These are phyloP conservation scores for Bruguiera hainesii DNA, from an alignment of 441 rosid species.

Conservation along the genomic window DNA sequence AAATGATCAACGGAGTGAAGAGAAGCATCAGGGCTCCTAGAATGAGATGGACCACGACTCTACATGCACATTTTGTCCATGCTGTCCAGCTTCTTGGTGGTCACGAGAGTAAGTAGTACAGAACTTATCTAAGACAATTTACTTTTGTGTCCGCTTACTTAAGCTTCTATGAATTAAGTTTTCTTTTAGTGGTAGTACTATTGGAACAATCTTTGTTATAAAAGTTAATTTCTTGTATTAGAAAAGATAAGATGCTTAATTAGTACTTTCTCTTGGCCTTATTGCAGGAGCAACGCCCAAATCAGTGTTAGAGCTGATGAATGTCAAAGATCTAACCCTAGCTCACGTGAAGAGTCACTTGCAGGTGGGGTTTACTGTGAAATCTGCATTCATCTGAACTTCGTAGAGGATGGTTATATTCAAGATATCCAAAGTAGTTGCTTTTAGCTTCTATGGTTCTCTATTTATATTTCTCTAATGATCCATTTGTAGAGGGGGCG, in stretches of 20 bases:
- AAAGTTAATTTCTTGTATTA: neutral
- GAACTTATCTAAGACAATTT: too few relatives aligned
- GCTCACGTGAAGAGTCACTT: constrained; percentile 99
- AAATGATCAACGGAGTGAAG: constrained; percentile 41
- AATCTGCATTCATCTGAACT: constrained; percentile 27
- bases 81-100: constrained; percentile 99
- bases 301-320: constrained; percentile 96
- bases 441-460: constrained; percentile 26
- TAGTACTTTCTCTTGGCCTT: neutral
- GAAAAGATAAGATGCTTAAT: neutral
- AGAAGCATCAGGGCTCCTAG: constrained; percentile 88
- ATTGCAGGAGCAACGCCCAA: constrained; percentile 95
- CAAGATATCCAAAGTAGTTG: constrained; percentile 18
- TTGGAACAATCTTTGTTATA: neutral
- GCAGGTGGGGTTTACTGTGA: constrained; percentile 60
- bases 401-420: neutral
- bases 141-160: neutral
- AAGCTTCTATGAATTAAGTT: neutral
- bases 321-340: constrained; percentile 97
- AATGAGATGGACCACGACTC: constrained; percentile 98
- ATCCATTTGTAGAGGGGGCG: constrained; percentile 29
- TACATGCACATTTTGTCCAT: constrained; percentile 92
- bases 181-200: neutral
- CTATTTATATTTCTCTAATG: constrained; percentile 10
- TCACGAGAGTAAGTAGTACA: constrained; percentile 64